Conservation (phyloP, 2,329 filamentous ascomycete species). For the Aspergillus sp. region DNA sequence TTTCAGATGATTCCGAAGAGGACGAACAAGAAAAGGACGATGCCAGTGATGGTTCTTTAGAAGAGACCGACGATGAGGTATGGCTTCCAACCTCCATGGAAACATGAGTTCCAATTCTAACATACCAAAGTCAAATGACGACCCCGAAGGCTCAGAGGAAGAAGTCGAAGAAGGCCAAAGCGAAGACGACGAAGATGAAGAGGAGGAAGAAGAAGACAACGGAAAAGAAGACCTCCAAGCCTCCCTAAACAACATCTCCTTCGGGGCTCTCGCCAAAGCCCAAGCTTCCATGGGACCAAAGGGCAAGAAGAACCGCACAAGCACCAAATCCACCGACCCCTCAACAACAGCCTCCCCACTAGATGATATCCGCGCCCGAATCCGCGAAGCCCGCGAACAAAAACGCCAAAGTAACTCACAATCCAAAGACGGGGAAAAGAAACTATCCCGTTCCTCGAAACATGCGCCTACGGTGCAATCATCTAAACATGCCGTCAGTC, state of each 20-base stretch:
- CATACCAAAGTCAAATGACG: background rate
- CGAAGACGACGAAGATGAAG: constrained; percentile 27
- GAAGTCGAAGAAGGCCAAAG: constrained; percentile 39
- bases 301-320: constrained; percentile 27
- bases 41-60: constrained; percentile 7
- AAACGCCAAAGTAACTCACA: constrained; percentile 21
- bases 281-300: constrained; percentile 60
- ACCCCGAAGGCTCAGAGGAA: constrained; percentile 21
- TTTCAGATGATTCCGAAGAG: constrained; percentile 7
- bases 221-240: constrained; percentile 33
- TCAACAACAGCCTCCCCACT: constrained; percentile 23
- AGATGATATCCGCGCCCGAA: constrained; percentile 33
- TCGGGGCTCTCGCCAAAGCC: constrained; percentile 84
- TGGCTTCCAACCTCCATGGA: background rate
- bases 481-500: constrained; percentile 76
- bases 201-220: constrained; percentile 28
- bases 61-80: constrained; percentile 5
- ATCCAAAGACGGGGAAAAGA: constrained; percentile 16
- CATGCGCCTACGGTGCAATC: constrained; percentile 82
- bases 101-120: background rate
- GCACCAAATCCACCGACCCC: constrained; percentile 11
- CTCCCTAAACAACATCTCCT: constrained; percentile 63
- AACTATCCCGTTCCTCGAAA: constrained; percentile 60
- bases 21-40: constrained; percentile 9
- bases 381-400: constrained; percentile 40